Evolutionary conservation across 2,329 filamentous ascomycete genomes (phyloP).

Genomic region (Myriosclerotinia scirpicola): DNA sequence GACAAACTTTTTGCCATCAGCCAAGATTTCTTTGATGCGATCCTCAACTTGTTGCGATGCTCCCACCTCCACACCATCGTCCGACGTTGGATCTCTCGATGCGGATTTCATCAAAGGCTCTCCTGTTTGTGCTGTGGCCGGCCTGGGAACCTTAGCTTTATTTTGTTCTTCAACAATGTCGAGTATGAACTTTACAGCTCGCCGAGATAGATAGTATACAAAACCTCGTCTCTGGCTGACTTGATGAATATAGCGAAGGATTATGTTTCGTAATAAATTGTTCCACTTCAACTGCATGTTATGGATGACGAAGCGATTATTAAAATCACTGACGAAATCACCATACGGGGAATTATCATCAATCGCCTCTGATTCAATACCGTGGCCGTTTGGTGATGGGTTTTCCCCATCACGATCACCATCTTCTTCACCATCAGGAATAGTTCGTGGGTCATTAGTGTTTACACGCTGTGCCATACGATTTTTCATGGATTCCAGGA

Average conservation of each 20-base stretch:
- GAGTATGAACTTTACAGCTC: conserved; percentile 95
- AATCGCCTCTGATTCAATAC: conserved; percentile 51
- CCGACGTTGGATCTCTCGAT: conserved; percentile 32
- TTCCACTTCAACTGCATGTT: conserved; percentile 99
- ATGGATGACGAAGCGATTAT: conserved; percentile 97
- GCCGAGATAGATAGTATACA: conserved; percentile 93
- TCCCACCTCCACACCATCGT: conserved; percentile 25
- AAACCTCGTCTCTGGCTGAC: conserved; percentile 94
- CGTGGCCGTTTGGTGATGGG: conserved; percentile 39
- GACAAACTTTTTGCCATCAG: conserved; percentile 81
- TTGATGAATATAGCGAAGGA: conserved; percentile 95
- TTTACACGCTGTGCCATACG: conserved; percentile 40
- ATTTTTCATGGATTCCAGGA: conserved; percentile 56
- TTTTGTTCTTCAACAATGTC: conserved; percentile 95
- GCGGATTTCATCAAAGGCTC: conserved; percentile 29
- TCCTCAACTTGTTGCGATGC: conserved; percentile 71
- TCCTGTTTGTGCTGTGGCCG: conserved; percentile 40
- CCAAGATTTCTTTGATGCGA: conserved; percentile 79
- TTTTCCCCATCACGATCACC: conserved; percentile 43
- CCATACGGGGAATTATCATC: conserved; percentile 65
- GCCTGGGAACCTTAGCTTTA: conserved; percentile 49
- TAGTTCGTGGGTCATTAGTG: conserved; percentile 34
- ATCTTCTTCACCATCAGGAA: conserved; percentile 40
- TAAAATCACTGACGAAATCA: conserved; percentile 91
- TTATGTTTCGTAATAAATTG: conserved; percentile 91